A percentile compares a stretch with the other conserved stretches of the same genome.
These are phyloP conservation scores for Botrytis galanthina DNA, from an alignment of 2,329 filamentous ascomycete genomes.

Conservation along the genomic window DNA sequence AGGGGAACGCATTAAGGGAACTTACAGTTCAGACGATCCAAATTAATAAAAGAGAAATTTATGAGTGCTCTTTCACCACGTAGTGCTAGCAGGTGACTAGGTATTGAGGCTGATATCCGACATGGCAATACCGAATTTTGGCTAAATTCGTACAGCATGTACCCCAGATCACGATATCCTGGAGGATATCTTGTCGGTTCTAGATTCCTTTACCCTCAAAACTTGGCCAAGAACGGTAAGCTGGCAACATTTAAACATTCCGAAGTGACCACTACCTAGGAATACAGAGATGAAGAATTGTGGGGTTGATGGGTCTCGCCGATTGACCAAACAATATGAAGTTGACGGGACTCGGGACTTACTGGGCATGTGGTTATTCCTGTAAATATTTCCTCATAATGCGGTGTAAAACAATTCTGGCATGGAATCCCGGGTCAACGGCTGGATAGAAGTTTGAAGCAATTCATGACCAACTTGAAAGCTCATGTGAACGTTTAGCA, in stretches of 20 bases:
- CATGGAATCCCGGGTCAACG: not conserved
- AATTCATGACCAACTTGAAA: not conserved
- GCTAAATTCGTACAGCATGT: constrained; percentile 2
- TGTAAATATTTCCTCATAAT: not conserved
- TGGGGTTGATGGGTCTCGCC: not conserved
- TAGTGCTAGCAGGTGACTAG: not conserved
- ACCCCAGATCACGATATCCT: not conserved
- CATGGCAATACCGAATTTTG: not conserved
- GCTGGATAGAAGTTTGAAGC: not conserved
- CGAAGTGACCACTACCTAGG: not conserved
- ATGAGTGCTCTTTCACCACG: not conserved
- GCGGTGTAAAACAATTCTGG: not conserved
- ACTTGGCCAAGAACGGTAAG: not conserved
- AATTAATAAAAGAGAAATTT: not conserved
- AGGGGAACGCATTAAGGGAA: constrained; percentile 5
- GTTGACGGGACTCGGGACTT: not conserved
- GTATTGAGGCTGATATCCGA: not conserved
- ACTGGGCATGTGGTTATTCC: not conserved
- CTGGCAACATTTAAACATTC: not conserved
- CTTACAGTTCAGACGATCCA: not conserved
- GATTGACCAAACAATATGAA: not conserved
- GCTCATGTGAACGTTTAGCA: not conserved
- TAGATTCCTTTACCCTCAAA: not conserved
- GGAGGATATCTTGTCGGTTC: not conserved
- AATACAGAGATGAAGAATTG: not conserved